Conservation (phyloP, 345 rosid genomes). For the Eucalyptus shirleyi region DNA sequence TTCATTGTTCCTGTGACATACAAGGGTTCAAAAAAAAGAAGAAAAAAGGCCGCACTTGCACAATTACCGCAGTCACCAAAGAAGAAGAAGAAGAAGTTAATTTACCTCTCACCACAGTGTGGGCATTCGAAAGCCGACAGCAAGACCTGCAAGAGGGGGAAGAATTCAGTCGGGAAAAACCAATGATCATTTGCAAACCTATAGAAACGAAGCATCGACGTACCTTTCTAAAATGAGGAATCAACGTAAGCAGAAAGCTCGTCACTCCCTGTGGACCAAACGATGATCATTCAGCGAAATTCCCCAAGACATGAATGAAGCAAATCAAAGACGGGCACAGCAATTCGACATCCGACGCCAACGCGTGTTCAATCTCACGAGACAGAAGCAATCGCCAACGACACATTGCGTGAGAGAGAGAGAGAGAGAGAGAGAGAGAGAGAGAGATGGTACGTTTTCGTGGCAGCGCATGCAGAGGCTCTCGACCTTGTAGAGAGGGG, state of each 20-base stretch:
- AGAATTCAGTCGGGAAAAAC: background rate
- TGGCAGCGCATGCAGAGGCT: slow-evolving; percentile 94
- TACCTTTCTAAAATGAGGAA: slow-evolving; percentile 92
- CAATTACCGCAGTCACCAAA: background rate
- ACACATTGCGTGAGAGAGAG: background rate
- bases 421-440: background rate
- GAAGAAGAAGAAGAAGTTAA: background rate
- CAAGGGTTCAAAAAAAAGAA: background rate
- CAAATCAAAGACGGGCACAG: background rate
- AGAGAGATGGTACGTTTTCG: slow-evolving; percentile 37
- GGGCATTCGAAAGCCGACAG: slow-evolving; percentile 90
- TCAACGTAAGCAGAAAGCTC: slow-evolving; percentile 63
- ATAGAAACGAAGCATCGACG: background rate
- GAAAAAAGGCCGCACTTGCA: background rate
- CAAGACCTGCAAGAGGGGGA: slow-evolving; percentile 38
- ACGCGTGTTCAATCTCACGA: background rate
- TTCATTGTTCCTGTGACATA: slow-evolving; percentile 61
- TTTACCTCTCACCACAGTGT: slow-evolving; percentile 83
- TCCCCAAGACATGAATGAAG: background rate
- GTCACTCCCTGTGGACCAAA: slow-evolving; percentile 44
- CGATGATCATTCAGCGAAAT: background rate
- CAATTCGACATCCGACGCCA: background rate
- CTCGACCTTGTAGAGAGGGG: slow-evolving; percentile 75
- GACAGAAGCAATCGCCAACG: background rate
- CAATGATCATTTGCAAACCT: background rate